A percentile compares a stretch with the other conserved stretches of the same genome.
Conservation (phyloP, 2,329 filamentous ascomycete species). For the Lasiodiplodia hormozganensis region DNA sequence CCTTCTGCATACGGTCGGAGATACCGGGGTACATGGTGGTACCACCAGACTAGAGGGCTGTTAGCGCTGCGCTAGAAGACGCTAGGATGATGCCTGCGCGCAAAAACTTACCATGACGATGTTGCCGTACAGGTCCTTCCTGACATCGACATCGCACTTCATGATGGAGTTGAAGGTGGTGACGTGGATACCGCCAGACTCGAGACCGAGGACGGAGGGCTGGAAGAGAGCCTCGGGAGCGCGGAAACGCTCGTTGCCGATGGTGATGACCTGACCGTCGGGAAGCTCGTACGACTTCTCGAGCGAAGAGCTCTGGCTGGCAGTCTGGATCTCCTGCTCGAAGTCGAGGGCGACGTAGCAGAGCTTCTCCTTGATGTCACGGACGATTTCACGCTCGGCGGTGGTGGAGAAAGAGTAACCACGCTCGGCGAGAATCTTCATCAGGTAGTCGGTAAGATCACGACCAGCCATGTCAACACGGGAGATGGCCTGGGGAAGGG, state of each 20-base stretch:
- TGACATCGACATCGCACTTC: constrained; percentile 99
- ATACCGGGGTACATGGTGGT: constrained; percentile 99
- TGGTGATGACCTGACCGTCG: constrained; percentile 99
- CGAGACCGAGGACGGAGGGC: constrained; percentile 96
- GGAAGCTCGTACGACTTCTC: constrained; percentile 99
- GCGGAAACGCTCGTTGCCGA: constrained; percentile 99
- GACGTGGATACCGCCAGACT: constrained; percentile 98
- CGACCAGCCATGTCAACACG: constrained; percentile 99
- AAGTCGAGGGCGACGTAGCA: constrained; percentile 99
- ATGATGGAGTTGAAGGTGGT: constrained; percentile 99
- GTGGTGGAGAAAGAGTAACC: constrained; percentile 99
- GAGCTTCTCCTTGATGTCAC: constrained; percentile 99
- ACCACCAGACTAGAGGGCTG: constrained; percentile 84
- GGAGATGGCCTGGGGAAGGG: constrained; percentile 98
- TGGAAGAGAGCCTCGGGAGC: constrained; percentile 99
- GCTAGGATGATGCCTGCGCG: background rate
- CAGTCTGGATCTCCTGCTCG: constrained; percentile 99
- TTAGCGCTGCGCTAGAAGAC: constrained; percentile 42
- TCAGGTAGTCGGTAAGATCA: constrained; percentile 99
- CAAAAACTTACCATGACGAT: constrained; percentile 92
- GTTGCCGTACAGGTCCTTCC: constrained; percentile 99
- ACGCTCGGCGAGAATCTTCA: constrained; percentile 99
- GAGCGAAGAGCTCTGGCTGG: constrained; percentile 96
- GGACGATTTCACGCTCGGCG: constrained; percentile 99
- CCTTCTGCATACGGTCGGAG: constrained; percentile 99